A percentile compares a stretch with the other conserved stretches of the same genome.
Conservation (phyloP, 768 basidiomycete genomes). For the Termitomyces sp. region DNA sequence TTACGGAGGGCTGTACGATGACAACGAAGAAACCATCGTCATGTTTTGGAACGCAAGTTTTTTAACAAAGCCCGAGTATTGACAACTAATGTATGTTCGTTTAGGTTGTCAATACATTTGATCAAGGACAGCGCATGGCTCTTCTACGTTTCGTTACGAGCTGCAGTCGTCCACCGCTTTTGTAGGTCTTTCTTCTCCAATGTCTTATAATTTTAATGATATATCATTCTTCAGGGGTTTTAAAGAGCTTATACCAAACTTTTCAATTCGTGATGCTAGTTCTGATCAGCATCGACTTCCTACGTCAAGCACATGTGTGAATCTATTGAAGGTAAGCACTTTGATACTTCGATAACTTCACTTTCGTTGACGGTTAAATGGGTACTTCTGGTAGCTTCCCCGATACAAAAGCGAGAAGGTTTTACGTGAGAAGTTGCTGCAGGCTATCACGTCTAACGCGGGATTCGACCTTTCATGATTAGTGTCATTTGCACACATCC, state of each 20-base stretch:
- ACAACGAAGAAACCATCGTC: slow-evolving; percentile 63
- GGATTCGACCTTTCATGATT: slow-evolving; percentile 81
- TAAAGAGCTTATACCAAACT: slow-evolving; percentile 81
- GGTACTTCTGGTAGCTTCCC: slow-evolving; percentile 47
- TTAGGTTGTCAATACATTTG: slow-evolving; percentile 73
- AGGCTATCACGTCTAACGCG: slow-evolving; percentile 82
- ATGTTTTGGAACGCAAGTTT: slow-evolving; percentile 76
- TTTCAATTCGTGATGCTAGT: slow-evolving; percentile 82
- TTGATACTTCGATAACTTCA: background rate
- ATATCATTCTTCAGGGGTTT: slow-evolving; percentile 51
- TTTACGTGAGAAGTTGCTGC: slow-evolving; percentile 71
- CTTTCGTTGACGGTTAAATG: background rate
- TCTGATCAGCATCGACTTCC: slow-evolving; percentile 65
- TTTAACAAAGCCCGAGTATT: background rate
- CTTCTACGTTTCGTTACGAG: slow-evolving; percentile 91
- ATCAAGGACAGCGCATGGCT: slow-evolving; percentile 70
- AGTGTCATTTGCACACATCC: background rate
- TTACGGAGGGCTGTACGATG: slow-evolving; percentile 77
- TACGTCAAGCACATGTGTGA: slow-evolving; percentile 85
- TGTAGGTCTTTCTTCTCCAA: slow-evolving; percentile 39
- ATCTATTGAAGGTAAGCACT: slow-evolving; percentile 71
- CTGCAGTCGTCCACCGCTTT: slow-evolving; percentile 81
- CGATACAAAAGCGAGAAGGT: slow-evolving; percentile 56
- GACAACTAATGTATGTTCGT: background rate
- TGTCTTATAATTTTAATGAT: background rate